Conservation (phyloP, 495 filamentous ascomycete genomes). For the Penicillium angulare region DNA sequence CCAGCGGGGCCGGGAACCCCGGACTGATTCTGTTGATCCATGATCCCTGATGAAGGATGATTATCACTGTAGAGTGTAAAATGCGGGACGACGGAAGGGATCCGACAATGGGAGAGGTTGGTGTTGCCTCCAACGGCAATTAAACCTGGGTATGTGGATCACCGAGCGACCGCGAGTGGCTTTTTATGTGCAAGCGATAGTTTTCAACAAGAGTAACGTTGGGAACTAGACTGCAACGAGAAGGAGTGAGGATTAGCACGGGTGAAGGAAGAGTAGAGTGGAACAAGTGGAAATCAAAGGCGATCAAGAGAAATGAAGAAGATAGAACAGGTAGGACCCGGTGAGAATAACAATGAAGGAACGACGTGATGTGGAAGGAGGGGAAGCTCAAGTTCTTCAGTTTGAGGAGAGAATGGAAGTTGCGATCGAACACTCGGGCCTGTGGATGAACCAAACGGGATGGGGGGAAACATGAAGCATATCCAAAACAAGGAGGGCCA, state of each 20-base stretch:
- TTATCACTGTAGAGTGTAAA: constrained; percentile 24
- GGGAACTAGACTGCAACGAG: constrained; percentile 29
- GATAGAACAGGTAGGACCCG: too few relatives aligned
- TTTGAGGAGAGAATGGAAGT: neutral
- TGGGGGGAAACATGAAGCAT: neutral
- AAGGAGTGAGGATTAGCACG: constrained; percentile 30
- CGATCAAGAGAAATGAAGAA: neutral
- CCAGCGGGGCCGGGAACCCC: constrained; percentile 79
- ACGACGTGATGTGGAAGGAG: constrained; percentile 1
- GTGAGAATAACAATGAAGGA: neutral
- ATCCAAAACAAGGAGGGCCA: neutral
- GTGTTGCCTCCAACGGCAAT: constrained; percentile 26
- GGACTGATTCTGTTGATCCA: constrained; percentile 82
- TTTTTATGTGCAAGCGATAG: constrained; percentile 19
- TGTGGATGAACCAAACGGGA: neutral
- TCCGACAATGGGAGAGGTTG: constrained; percentile 23
- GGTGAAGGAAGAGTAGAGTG: constrained; percentile 7
- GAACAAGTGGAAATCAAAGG: neutral
- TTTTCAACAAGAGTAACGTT: constrained; percentile 17
- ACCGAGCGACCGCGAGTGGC: constrained; percentile 29
- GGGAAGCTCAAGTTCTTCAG: neutral
- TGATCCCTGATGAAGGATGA: constrained; percentile 38
- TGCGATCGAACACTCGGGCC: constrained; percentile 2
- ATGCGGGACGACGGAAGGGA: constrained; percentile 13
- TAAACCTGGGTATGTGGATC: constrained; percentile 20